phyloP scores from a whole-genome alignment of 192 early-diverging fungal species.

The Paraglomus brasilianum region DNA sequence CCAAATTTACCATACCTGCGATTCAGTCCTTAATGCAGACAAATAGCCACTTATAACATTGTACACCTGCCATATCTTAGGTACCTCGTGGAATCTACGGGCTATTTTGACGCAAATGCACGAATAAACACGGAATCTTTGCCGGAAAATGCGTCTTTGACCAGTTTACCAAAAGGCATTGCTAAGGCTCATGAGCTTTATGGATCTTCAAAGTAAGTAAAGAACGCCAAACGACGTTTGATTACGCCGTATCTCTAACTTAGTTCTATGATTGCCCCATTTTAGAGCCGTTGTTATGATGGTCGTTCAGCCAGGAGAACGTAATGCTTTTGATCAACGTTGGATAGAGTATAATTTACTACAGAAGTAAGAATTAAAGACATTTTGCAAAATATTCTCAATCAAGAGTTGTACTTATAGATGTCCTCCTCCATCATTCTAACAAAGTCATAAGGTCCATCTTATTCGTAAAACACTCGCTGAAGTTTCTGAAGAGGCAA shows the following conservation, averaged over 20 bases:
- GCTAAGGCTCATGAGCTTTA: constrained; percentile 71
- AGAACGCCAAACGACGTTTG: not conserved
- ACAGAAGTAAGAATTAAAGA: constrained; percentile 39
- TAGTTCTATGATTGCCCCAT: not conserved
- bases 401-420: constrained; percentile 6
- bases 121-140: constrained; percentile 47
- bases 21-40: not conserved
- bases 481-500: constrained; percentile 65
- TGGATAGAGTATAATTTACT: constrained; percentile 81
- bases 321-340: constrained; percentile 92
- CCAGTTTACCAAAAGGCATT: constrained; percentile 70
- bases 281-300: constrained; percentile 74
- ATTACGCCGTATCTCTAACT: not conserved
- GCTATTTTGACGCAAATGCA: constrained; percentile 40
- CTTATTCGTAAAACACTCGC: constrained; percentile 64
- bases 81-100: constrained; percentile 47
- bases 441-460: constrained; percentile 54
- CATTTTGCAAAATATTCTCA: not conserved
- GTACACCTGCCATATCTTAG: constrained; percentile 42
- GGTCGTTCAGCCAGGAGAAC: constrained; percentile 90
- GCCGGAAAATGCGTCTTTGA: constrained; percentile 67
- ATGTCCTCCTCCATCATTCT: constrained; percentile 33
- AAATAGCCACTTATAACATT: not conserved
- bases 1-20: not conserved
- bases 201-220: constrained; percentile 49